Evolutionary conservation across 192 early-diverging fungal species (phyloP).

Genomic region (Umbelopsis vinacea): DNA sequence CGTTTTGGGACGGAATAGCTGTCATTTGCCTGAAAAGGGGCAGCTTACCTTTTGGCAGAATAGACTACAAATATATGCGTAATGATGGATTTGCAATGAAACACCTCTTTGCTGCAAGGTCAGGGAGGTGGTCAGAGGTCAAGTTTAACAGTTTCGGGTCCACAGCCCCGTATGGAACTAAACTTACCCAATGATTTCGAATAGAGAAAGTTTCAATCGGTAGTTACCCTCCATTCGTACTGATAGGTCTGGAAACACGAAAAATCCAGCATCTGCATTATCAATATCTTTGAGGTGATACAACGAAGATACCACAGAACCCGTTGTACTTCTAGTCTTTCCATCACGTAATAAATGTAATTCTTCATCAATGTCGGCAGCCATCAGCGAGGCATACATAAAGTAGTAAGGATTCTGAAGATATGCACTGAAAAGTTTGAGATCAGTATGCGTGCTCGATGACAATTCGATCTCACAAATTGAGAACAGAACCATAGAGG

Average conservation of each 20-base stretch:
- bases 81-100: slow-evolving; percentile 85
- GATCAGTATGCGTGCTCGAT: not conserved
- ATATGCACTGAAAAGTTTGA: slow-evolving; percentile 39
- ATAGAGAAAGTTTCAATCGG: slow-evolving; percentile 83
- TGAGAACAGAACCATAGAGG: slow-evolving; percentile 1
- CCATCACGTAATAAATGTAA: slow-evolving; percentile 88
- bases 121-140: slow-evolving; percentile 21
- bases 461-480: not conserved
- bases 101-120: slow-evolving; percentile 66
- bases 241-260: slow-evolving; percentile 95
- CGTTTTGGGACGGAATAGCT: not conserved
- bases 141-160: no score
- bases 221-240: slow-evolving; percentile 94
- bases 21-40: not conserved
- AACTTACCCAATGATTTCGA: slow-evolving; percentile 84
- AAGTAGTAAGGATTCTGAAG: slow-evolving; percentile 94
- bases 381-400: slow-evolving; percentile 93
- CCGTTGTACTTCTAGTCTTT: slow-evolving; percentile 89
- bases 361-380: slow-evolving; percentile 81
- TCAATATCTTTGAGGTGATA: slow-evolving; percentile 90
- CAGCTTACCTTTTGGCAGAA: slow-evolving; percentile 73
- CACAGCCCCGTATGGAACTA: not conserved
- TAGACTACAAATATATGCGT: slow-evolving; percentile 89
- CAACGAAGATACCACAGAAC: slow-evolving; percentile 91
- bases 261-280: slow-evolving; percentile 90